phyloP scores from a whole-genome alignment of 1,284 basidiomycete genomes.

The Prillingera fragicola region DNA sequence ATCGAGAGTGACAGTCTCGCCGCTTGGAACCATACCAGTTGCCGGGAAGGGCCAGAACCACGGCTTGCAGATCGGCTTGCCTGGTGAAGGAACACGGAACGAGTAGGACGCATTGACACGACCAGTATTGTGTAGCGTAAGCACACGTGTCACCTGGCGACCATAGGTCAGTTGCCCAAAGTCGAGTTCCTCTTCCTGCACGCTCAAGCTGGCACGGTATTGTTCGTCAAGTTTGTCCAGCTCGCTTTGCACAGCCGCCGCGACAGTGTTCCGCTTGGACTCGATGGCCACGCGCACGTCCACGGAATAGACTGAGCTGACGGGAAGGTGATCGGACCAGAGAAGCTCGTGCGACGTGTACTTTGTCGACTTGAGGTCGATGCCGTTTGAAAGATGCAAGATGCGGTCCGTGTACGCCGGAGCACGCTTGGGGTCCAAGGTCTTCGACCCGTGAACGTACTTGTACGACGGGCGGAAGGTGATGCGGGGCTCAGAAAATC shows the following conservation, averaged over 20 bases:
- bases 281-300: constrained; percentile 28
- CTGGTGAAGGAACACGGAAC: constrained; percentile 31
- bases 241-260: constrained; percentile 43
- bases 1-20: constrained; percentile 18
- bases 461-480: constrained; percentile 43
- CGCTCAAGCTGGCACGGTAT: constrained; percentile 51
- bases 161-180: constrained; percentile 40
- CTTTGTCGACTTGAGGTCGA: constrained; percentile 12
- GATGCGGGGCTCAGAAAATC: constrained; percentile 32
- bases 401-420: constrained; percentile 44
- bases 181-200: constrained; percentile 50
- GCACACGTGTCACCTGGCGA: constrained; percentile 15
- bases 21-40: constrained; percentile 24
- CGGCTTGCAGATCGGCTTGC: constrained; percentile 35
- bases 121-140: constrained; percentile 33
- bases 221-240: constrained; percentile 48
- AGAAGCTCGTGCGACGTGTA: constrained; percentile 36
- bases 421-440: constrained; percentile 32
- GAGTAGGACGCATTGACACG: constrained; percentile 31
- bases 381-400: constrained; percentile 17
- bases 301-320: constrained; percentile 21
- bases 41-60: constrained; percentile 37
- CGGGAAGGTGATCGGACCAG: constrained; percentile 44
- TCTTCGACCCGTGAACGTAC: constrained; percentile 38
- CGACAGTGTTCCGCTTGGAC: constrained; percentile 32